Base-by-base conservation (phyloP, 208 protist genomes). In the Strigomonas oncopelti region DNA sequence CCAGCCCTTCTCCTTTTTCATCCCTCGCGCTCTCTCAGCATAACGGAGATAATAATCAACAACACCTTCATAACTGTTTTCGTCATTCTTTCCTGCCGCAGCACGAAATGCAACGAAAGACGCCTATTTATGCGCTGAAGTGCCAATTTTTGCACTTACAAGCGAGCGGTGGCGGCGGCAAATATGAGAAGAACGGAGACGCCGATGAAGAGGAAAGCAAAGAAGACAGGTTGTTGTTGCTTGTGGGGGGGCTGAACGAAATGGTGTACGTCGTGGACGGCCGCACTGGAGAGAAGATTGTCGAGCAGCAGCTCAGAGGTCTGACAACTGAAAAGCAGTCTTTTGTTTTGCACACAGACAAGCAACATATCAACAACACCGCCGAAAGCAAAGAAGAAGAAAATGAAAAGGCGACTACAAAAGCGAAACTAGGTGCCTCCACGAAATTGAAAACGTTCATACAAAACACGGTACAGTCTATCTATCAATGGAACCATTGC, bases 261-360 rank as follows among this genome's bases (percentile, higher is more conserved):
- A 70, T 56, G n/a, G 61, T 85, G 24, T 85, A 88, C 67, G 73
- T 89, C 29, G 90, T 84, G 54, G 72, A 93, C 66, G 88, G 83
- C 22, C 42, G 90, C 31, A 88, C 65, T 28, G 88, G 88, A 5
- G 78, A 81, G 32, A 75, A 78, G 32, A 65, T 83, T 18, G 63
- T 77, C 8, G 53, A 62, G 48, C 20, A 73, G 65, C 9, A 65
- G 31, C 72, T 72, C 25, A 65, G 48, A 28, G 53, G 65, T 61
- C 73, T 48, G 4, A 45, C 45, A 29, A 65, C 55, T 11, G 62
- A 56, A 0, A 24, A 69, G 36, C 58, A 54, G 13, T 61, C 75
- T 0, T 69, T 69, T 0, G 54, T 60, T n/a, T n/a, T n/a, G n/a
- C n/a, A n/a, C n/a, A n/a, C n/a, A n/a, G n/a, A n/a, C n/a, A n/a